Evolutionary conservation across 2,329 filamentous ascomycete genomes (phyloP).

Genomic region (Zalaria obscura): DNA sequence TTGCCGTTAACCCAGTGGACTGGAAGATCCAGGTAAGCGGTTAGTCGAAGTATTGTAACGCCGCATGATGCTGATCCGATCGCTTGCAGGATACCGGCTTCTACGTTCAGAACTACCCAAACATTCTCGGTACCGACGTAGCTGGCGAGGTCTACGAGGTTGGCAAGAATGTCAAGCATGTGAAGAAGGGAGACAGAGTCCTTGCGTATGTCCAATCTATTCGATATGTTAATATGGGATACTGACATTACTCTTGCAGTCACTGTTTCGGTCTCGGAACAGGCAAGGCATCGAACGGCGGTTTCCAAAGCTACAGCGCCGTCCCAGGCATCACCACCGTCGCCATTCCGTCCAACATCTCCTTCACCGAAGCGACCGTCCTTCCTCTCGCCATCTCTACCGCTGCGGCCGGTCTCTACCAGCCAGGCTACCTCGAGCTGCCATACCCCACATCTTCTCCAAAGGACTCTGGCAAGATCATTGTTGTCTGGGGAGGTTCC

Average conservation of each 20-base stretch:
- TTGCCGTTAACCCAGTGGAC: conserved; percentile 25
- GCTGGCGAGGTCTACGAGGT: conserved; percentile 21
- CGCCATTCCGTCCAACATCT: conserved; percentile 23
- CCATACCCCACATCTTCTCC: conserved; percentile 21
- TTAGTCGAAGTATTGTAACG: too few species aligned
- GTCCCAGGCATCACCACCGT: conserved; percentile 17
- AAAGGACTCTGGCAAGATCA: conserved; percentile 19
- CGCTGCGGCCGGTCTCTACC: conserved; percentile 28
- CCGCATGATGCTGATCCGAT: too few species aligned
- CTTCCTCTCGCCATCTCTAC: conserved; percentile 31
- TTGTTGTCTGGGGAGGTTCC: conserved; percentile 24
- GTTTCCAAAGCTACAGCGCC: conserved; percentile 21
- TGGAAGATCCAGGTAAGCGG: conserved; percentile 17
- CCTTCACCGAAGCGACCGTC: conserved; percentile 25
- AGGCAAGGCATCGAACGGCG: conserved; percentile 2
- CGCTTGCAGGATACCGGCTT: conserved; percentile 11
- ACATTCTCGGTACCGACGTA: conserved; percentile 21
- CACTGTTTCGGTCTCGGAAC: conserved; percentile 5
- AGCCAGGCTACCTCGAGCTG: conserved; percentile 23
- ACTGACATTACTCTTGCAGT: not conserved
- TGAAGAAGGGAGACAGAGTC: conserved; percentile 37
- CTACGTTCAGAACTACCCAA: conserved; percentile 19
- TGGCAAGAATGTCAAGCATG: conserved; percentile 30
- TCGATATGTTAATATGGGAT: not conserved
- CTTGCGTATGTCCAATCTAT: conserved; percentile 14